These are phyloP conservation scores for Aspergillus sp. DNA, from an alignment of 2,329 filamentous ascomycete species.

Conservation along the genomic window DNA sequence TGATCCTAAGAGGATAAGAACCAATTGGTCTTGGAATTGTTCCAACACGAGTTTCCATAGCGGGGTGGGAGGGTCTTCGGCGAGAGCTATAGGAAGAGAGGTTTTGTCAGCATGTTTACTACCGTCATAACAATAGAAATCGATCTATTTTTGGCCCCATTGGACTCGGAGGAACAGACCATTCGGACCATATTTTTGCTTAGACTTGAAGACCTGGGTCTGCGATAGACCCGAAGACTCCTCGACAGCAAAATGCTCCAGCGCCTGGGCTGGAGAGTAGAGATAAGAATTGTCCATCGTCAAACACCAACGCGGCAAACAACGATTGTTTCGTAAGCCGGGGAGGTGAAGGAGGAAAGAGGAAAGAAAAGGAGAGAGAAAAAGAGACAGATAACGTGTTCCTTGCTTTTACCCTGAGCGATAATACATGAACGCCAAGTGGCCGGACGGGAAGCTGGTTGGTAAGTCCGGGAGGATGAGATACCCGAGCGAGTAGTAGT, in stretches of 20 bases:
- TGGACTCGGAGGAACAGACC: constrained; percentile 34
- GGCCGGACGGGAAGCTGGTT: constrained; percentile 12
- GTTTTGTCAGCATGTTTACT: background rate
- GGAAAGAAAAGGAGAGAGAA: constrained; percentile 6
- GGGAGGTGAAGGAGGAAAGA: constrained; percentile 5
- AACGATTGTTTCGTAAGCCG: background rate
- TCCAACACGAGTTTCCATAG: constrained; percentile 95
- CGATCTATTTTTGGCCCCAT: too few relatives aligned
- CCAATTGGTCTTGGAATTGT: constrained; percentile 98
- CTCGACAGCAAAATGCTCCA: constrained; percentile 49
- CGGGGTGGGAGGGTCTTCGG: constrained; percentile 91
- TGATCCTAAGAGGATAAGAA: constrained; percentile 88
- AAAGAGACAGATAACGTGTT: constrained; percentile 4
- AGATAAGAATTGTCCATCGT: constrained; percentile 53
- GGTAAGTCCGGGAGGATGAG: constrained; percentile 2
- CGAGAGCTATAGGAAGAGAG: constrained; percentile 50
- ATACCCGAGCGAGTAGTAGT: background rate
- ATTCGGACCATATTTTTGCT: constrained; percentile 51
- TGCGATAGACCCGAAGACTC: constrained; percentile 48
- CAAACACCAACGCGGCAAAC: constrained; percentile 9
- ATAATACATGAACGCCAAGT: constrained; percentile 16
- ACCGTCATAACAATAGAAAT: background rate
- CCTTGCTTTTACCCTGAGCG: too few relatives aligned
- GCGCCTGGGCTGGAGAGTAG: constrained; percentile 44
- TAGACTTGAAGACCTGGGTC: constrained; percentile 42